These are phyloP conservation scores for Phanerochaete carnosa DNA, from an alignment of 768 basidiomycete genomes.

Conservation along the genomic window DNA sequence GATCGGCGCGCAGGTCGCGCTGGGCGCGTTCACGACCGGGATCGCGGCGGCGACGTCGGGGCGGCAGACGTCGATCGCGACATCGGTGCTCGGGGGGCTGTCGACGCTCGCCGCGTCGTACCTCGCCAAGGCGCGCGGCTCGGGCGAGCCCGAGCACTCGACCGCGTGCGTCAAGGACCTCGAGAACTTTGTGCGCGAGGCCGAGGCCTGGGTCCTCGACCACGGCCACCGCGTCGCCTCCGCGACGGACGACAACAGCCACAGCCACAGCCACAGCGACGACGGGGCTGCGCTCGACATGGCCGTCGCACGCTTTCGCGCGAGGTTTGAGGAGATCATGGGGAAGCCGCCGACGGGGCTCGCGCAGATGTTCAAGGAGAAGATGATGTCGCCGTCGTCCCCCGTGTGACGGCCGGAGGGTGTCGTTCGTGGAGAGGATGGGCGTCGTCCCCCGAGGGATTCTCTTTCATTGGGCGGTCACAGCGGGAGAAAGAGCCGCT, in stretches of 20 bases:
- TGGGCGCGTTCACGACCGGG: constrained; percentile 68
- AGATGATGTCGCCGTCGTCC: too few species aligned
- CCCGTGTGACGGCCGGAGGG: too few species aligned
- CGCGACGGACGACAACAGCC: too few species aligned
- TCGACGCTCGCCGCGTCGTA: constrained; percentile 72
- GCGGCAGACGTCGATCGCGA: constrained; percentile 38
- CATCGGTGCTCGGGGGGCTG: constrained; percentile 48
- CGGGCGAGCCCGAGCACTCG: constrained; percentile 66
- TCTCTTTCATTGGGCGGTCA: too few species aligned
- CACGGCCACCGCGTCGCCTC: constrained; percentile 28
- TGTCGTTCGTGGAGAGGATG: too few species aligned
- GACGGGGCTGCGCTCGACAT: constrained; percentile 32
- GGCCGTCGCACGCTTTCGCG: constrained; percentile 31
- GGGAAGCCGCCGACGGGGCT: constrained; percentile 20
- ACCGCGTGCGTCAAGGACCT: constrained; percentile 52
- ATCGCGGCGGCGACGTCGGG: constrained; percentile 43
- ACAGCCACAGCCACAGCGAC: constrained; percentile 17
- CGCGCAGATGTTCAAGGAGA: neutral
- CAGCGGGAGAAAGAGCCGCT: too few species aligned
- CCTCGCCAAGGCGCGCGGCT: constrained; percentile 65
- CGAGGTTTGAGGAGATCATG: constrained; percentile 45
- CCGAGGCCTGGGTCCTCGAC: constrained; percentile 55
- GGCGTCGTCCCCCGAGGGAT: too few species aligned
- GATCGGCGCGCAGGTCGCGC: constrained; percentile 58
- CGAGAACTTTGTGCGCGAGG: constrained; percentile 65